A percentile compares a stretch with the other conserved stretches of the same genome.
Conservation (phyloP, 148 eudicot species). For the Rhododendron ferrugineum region DNA sequence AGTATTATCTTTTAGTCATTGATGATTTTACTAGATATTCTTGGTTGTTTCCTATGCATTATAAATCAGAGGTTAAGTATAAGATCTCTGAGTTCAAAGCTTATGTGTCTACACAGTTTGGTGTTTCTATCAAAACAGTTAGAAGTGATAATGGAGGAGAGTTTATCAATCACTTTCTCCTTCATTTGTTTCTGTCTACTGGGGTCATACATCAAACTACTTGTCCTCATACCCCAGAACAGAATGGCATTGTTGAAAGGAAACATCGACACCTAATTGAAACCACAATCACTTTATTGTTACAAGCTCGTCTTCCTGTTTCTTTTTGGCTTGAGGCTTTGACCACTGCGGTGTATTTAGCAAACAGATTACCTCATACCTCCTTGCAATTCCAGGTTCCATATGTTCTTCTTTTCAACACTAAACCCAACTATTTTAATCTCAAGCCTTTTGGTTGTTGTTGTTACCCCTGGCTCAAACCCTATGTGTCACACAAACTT, state of each 20-base stretch:
- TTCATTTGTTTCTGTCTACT: not conserved
- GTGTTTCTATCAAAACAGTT: no score
- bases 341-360: not conserved
- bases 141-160: no score
- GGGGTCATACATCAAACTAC: not conserved
- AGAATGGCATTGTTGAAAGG: not conserved
- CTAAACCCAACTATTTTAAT: not conserved
- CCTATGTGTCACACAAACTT: not conserved
- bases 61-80: no score
- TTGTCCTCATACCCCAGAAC: not conserved
- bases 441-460: not conserved
- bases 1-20: no score
- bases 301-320: not conserved
- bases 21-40: no score
- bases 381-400: not conserved
- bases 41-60: no score
- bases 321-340: not conserved
- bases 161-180: no score
- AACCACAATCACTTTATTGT: not conserved
- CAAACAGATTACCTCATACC: not conserved
- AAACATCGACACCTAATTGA: not conserved
- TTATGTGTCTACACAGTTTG: no score
- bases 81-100: no score
- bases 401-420: no score
- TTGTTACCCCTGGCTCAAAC: not conserved